Evolutionary conservation across 768 basidiomycete genomes (phyloP).

Genomic region (Termitomyces sp.): DNA sequence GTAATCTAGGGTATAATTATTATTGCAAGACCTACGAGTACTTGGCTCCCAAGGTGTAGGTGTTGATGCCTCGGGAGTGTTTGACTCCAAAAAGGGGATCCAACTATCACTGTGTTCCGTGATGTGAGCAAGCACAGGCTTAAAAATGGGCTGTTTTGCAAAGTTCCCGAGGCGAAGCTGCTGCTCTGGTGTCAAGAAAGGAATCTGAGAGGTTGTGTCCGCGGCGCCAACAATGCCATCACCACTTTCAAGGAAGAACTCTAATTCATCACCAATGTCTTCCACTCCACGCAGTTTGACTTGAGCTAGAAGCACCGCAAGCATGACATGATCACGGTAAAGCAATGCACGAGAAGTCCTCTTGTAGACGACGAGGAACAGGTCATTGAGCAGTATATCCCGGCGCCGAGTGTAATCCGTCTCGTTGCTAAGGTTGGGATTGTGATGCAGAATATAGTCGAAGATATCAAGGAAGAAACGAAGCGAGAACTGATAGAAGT

Average conservation of each 20-base stretch:
- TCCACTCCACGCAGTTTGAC: constrained; percentile 78
- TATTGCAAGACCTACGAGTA: constrained; percentile 56
- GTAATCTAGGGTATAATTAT: background rate
- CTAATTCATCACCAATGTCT: constrained; percentile 79
- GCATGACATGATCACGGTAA: constrained; percentile 85
- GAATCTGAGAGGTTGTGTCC: constrained; percentile 26
- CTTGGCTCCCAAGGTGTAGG: constrained; percentile 77
- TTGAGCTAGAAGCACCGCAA: constrained; percentile 86
- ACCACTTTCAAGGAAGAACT: constrained; percentile 88
- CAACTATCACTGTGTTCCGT: constrained; percentile 59
- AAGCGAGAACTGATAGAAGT: constrained; percentile 98
- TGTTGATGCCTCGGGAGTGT: constrained; percentile 58
- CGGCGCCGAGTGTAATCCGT: constrained; percentile 69
- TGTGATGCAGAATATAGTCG: constrained; percentile 88
- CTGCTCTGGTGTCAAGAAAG: constrained; percentile 64
- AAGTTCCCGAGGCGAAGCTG: constrained; percentile 61
- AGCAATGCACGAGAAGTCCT: constrained; percentile 88
- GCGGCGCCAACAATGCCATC: constrained; percentile 47
- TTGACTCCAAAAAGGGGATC: constrained; percentile 64
- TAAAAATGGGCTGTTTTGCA: constrained; percentile 71
- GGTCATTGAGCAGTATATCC: constrained; percentile 75
- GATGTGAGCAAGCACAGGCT: constrained; percentile 63
- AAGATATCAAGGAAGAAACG: constrained; percentile 98
- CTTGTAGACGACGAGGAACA: constrained; percentile 85
- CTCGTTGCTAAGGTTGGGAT: constrained; percentile 81